These are phyloP conservation scores for Sorghum bicolor DNA, from an alignment of 176 grass and related monocot genomes.

Conservation along the genomic window DNA sequence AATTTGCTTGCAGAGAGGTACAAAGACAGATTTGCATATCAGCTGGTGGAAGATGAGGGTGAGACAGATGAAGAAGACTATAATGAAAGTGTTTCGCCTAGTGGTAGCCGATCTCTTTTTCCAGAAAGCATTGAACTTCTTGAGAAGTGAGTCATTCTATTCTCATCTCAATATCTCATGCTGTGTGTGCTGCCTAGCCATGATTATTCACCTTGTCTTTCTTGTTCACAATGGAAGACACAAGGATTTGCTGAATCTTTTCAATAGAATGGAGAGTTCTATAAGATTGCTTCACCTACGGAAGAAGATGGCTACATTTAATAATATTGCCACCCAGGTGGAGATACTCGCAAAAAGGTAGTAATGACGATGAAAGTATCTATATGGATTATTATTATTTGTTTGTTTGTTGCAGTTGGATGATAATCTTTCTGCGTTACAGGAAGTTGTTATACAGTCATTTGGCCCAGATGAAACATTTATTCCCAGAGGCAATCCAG, in stretches of 20 bases:
- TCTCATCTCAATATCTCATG: slow-evolving; percentile 4
- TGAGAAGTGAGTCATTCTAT: slow-evolving; percentile 60
- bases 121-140: slow-evolving; percentile 43
- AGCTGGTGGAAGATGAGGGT: slow-evolving; percentile 23
- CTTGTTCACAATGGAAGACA: slow-evolving; percentile 44
- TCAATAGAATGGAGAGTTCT: slow-evolving; percentile 80
- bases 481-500: slow-evolving; percentile 83
- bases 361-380: background rate
- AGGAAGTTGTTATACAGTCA: slow-evolving; percentile 66
- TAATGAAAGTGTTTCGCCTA: slow-evolving; percentile 6
- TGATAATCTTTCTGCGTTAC: slow-evolving; percentile 31
- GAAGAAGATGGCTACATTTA: slow-evolving; percentile 72
- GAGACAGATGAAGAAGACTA: slow-evolving; percentile 15
- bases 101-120: slow-evolving; percentile 14
- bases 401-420: background rate
- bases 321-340: slow-evolving; percentile 70
- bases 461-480: slow-evolving; percentile 84
- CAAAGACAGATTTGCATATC: slow-evolving; percentile 46
- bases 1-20: slow-evolving; percentile 64
- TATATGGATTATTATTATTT: background rate
- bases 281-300: slow-evolving; percentile 75
- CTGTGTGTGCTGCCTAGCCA: background rate
- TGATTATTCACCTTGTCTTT: slow-evolving; percentile 23
- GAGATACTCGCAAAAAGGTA: slow-evolving; percentile 92
- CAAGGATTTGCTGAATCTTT: slow-evolving; percentile 60